Percentiles rank a stretch among this genome's conserved stretches.
Evolutionary conservation across 495 filamentous ascomycete species (phyloP).

Genomic region (Penicillium roqueforti): DNA sequence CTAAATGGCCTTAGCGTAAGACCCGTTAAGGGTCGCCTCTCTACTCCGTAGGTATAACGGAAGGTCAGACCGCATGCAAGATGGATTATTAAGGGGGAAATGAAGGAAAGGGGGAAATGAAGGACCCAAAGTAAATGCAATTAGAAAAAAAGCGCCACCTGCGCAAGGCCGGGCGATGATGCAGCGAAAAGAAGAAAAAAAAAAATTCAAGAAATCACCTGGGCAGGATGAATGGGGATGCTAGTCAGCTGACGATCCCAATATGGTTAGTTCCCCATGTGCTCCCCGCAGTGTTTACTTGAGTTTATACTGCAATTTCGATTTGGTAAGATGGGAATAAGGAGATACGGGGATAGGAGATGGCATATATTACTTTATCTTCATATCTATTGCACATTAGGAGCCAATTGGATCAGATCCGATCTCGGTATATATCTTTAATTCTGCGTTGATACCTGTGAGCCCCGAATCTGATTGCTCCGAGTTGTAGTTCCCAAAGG

Average conservation of each 20-base stretch:
- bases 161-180: conserved; percentile 3
- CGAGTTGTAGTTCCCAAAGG: background rate
- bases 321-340: background rate
- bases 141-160: conserved; percentile 7
- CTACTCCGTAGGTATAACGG: conserved; percentile 9
- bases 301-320: conserved; percentile 1
- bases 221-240: background rate
- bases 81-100: background rate
- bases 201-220: background rate
- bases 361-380: background rate
- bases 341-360: background rate
- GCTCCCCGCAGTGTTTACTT: conserved; percentile 11
- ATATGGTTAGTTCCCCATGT: conserved; percentile 7
- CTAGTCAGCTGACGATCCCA: conserved; percentile 6
- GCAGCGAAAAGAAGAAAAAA: background rate
- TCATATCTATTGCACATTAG: no score
- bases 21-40: conserved; percentile 23
- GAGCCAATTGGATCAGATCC: no score
- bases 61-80: conserved; percentile 6
- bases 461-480: background rate
- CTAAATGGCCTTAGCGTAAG: conserved; percentile 24
- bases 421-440: background rate
- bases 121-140: background rate
- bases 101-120: conserved; percentile 1
- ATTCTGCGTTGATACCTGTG: background rate